Percentiles rank a stretch among this genome's conserved stretches.
Evolutionary conservation across 108 stramenopile genomes (phyloP).

Genomic region (Schizochytrium sp.): DNA sequence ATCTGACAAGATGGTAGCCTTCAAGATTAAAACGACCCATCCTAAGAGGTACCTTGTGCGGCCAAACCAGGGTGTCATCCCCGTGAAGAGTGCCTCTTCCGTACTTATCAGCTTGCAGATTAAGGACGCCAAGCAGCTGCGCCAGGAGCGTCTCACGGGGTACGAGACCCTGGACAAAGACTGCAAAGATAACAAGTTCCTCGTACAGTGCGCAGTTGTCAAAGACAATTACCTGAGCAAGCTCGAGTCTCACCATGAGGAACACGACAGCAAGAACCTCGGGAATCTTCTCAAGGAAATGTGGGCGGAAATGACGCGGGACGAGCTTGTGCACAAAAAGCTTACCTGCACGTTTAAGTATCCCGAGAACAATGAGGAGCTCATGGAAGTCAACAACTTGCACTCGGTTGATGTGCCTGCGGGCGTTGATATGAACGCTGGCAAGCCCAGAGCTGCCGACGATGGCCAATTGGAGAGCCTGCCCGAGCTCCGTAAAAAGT

Average conservation of each 20-base stretch:
- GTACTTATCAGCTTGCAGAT: background rate
- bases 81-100: background rate
- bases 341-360: background rate
- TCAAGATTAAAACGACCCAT: constrained; percentile 13
- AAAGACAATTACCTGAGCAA: background rate
- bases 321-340: background rate
- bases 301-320: background rate
- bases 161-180: background rate
- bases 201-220: background rate
- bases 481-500: constrained; percentile 64
- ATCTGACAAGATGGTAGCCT: constrained; percentile 15
- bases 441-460: background rate
- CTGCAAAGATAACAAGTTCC: constrained; percentile 3
- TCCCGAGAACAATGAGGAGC: background rate
- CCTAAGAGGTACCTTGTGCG: constrained; percentile 17
- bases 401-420: background rate
- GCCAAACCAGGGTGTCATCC: constrained; percentile 11
- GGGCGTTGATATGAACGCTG: background rate
- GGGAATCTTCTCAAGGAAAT: background rate
- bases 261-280: background rate
- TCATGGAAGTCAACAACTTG: background rate
- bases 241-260: background rate
- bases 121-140: constrained; percentile 10
- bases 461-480: background rate
- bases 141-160: background rate